A percentile compares a stretch with the other conserved stretches of the same genome.
Conservation (phyloP, 2,329 filamentous ascomycete genomes). For the Ceratocystiopsis minuta region DNA sequence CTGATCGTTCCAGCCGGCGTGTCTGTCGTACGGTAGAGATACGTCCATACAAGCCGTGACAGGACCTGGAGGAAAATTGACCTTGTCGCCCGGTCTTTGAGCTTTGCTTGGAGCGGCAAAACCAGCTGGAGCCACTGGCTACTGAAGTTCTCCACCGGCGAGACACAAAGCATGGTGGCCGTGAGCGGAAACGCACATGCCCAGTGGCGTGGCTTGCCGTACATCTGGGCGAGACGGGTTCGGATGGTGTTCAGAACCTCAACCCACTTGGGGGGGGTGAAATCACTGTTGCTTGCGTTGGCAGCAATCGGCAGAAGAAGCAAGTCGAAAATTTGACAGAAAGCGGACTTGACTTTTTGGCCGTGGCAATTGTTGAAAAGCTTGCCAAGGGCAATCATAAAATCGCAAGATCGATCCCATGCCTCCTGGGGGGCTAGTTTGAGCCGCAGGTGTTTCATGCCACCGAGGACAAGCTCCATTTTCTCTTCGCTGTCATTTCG, state of each 20-base stretch:
- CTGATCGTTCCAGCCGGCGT: slow-evolving; percentile 46
- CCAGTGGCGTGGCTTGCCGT: slow-evolving; percentile 89
- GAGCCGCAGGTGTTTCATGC: slow-evolving; percentile 78
- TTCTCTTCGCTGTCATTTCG: slow-evolving; percentile 58
- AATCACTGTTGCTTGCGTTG: slow-evolving; percentile 54
- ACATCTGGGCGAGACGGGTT: slow-evolving; percentile 64
- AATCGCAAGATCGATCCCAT: slow-evolving; percentile 80
- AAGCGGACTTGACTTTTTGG: slow-evolving; percentile 78
- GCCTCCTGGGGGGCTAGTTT: slow-evolving; percentile 53
- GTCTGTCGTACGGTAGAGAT: slow-evolving; percentile 72
- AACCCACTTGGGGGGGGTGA: slow-evolving; percentile 70
- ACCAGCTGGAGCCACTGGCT: slow-evolving; percentile 76
- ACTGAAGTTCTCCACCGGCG: slow-evolving; percentile 65
- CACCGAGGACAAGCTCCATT: slow-evolving; percentile 71
- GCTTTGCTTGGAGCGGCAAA: slow-evolving; percentile 55
- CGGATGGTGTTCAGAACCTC: slow-evolving; percentile 67
- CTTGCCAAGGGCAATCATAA: slow-evolving; percentile 63
- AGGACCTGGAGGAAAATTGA: slow-evolving; percentile 75
- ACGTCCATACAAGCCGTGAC: slow-evolving; percentile 83
- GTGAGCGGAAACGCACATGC: slow-evolving; percentile 72
- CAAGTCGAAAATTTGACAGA: slow-evolving; percentile 80
- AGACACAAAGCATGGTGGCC: slow-evolving; percentile 73
- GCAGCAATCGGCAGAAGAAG: slow-evolving; percentile 76
- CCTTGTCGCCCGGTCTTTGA: slow-evolving; percentile 68
- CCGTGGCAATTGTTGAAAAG: slow-evolving; percentile 77